A percentile compares a stretch with the other conserved stretches of the same genome.
Evolutionary conservation across 225 moss, liverwort and hornwort genomes (phyloP).

Genomic region (Climacium dendroides): DNA sequence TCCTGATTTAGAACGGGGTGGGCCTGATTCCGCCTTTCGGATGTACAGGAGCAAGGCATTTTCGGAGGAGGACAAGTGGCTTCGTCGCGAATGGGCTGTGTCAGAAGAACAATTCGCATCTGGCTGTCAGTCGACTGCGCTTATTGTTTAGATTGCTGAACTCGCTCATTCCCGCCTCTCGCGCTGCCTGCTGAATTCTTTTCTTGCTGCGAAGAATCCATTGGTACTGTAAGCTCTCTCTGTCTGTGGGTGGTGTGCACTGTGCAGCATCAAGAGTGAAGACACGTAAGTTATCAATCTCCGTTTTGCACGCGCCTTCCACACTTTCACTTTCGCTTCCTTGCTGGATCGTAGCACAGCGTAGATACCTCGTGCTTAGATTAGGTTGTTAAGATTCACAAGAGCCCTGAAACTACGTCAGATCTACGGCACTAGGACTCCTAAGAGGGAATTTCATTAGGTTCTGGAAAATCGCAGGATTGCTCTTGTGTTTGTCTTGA

Average conservation of each 20-base stretch:
- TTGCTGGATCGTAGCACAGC: background rate
- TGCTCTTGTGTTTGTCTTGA: background rate
- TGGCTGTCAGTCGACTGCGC: background rate
- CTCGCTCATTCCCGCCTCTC: background rate
- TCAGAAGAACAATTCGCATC: background rate
- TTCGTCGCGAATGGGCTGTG: background rate
- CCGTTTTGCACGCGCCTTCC: background rate
- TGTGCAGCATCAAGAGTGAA: background rate
- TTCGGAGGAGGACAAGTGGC: background rate
- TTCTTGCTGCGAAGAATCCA: background rate
- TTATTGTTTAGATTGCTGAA: background rate
- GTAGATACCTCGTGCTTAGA: background rate
- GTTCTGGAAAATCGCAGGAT: background rate
- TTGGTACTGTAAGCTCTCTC: background rate
- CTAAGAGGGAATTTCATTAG: background rate
- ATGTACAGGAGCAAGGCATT: background rate
- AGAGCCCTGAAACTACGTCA: background rate
- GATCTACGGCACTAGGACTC: background rate
- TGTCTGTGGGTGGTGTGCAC: background rate
- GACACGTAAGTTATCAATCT: background rate
- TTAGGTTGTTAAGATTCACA: background rate
- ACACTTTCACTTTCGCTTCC: background rate
- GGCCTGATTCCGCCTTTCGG: background rate
- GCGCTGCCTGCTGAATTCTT: background rate
- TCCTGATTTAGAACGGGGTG: background rate